Base-by-base conservation (phyloP, 495 filamentous ascomycete genomes). In the Penicillium egyptiacum region DNA sequence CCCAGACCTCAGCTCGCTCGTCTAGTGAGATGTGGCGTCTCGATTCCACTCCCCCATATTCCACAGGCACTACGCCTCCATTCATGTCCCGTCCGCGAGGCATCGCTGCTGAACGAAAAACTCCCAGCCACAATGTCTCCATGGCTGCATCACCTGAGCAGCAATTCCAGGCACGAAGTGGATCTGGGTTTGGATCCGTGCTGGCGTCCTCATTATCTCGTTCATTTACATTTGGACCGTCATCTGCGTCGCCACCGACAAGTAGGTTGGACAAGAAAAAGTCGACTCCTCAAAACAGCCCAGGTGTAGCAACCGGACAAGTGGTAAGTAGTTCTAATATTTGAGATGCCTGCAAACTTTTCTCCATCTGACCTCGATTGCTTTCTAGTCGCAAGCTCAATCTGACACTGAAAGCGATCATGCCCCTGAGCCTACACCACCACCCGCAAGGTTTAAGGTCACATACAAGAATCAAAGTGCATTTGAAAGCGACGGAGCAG, bases 401-500 rank as follows among this genome's bases (percentile, higher is more conserved):
- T 79, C 78, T 3, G 79, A 82, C 35, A 69, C 71, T n/a, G 76
- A 77, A 56, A 79, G 75, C 50, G 78, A 82, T 26, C 66, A 60
- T 25, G 61, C 59, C 28, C 58, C 55, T 14, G 53, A 68, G 39
- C 25, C 52, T 22, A 37, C 56, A 50, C 76, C 75, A 41, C 60
- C 62, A 5, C 58, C 54, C 70, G 67, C 56, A 26, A 69, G 67
- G 26, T 79, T 96, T 48, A 83, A 78, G 14, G 81, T 86, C 14
- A 80, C 79, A 1, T 81, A 93, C 62, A 87, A 88, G 64, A 92
- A 96, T 55, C 86, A 88, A 60, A 80, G 81, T 40, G 78, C 81
- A 31, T 96, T 96, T 54, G 88, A 93, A 53, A 84, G 88, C 50
- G 89, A 92, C 66, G 85, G 85, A n/a, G 81, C 81, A 69, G 75